Evolutionary conservation across 495 filamentous ascomycete species (phyloP).

Genomic region (Bryoglossum gracile): DNA sequence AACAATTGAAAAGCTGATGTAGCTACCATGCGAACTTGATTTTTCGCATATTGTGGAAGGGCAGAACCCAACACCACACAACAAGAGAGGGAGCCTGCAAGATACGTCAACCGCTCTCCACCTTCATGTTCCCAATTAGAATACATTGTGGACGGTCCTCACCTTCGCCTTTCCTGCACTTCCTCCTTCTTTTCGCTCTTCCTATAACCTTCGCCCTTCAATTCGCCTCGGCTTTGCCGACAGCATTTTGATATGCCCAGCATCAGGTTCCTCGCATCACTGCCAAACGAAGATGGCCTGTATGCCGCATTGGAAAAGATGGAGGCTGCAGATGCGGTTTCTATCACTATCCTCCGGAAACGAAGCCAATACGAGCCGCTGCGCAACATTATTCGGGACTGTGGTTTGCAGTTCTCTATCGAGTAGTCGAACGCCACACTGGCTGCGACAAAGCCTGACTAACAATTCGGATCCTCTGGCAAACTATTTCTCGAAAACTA

Average conservation of each 20-base stretch:
- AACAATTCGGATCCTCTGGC: too few species aligned
- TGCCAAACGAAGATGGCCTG: neutral
- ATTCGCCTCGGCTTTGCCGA: neutral
- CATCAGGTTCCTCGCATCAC: neutral
- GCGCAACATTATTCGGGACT: constrained; percentile 7
- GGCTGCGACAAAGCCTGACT: too few species aligned
- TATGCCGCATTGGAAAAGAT: constrained; percentile 2
- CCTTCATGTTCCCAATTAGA: too few species aligned
- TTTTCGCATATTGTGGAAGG: too few species aligned
- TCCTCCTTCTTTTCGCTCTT: neutral
- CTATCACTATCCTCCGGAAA: constrained; percentile 5
- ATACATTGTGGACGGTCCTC: too few species aligned
- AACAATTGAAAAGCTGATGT: too few species aligned
- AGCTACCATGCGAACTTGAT: too few species aligned
- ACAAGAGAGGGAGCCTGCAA: too few species aligned
- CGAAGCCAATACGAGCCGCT: constrained; percentile 4
- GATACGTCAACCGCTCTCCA: too few species aligned
- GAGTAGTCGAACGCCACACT: neutral
- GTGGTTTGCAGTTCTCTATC: constrained; percentile 1
- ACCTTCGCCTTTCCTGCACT: neutral
- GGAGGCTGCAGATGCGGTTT: constrained; percentile 2
- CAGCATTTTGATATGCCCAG: neutral
- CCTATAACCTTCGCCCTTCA: neutral
- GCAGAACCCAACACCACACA: too few species aligned
- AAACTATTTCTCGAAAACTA: too few species aligned